Evolutionary conservation across 2,329 filamentous ascomycete genomes (phyloP).

Genomic region (Cryoendolithus antarcticus): DNA sequence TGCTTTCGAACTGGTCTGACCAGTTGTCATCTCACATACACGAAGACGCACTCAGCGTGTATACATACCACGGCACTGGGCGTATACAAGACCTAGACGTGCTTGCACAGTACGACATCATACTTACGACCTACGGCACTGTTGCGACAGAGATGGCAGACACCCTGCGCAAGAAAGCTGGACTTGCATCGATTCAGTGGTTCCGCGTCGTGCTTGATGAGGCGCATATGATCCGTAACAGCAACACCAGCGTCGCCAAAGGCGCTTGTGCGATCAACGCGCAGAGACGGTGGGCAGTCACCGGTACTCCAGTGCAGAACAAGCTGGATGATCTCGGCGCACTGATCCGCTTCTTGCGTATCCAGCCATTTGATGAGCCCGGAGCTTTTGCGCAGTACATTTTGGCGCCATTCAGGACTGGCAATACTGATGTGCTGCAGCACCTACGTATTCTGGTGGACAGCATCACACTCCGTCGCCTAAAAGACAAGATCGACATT

Average conservation of each 20-base stretch:
- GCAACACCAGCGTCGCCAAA: conserved; percentile 79
- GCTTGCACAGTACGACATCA: conserved; percentile 63
- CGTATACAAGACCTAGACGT: conserved; percentile 64
- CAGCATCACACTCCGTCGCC: background rate
- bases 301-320: conserved; percentile 93
- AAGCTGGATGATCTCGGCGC: conserved; percentile 89
- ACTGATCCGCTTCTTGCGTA: conserved; percentile 78
- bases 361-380: conserved; percentile 55
- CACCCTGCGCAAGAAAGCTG: conserved; percentile 47
- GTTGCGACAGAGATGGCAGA: conserved; percentile 77
- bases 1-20: conserved; percentile 86
- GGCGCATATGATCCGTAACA: conserved; percentile 80
- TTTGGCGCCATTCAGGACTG: conserved; percentile 3
- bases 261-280: conserved; percentile 85
- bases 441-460: background rate
- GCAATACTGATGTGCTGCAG: conserved; percentile 4
- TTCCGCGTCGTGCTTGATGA: conserved; percentile 93
- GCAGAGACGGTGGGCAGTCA: conserved; percentile 81
- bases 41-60: conserved; percentile 58
- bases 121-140: conserved; percentile 90
- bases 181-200: conserved; percentile 84
- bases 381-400: conserved; percentile 2
- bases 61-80: conserved; percentile 86
- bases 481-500: background rate
- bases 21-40: conserved; percentile 76